Evolutionary conservation across 202 grass and related monocot genomes (phyloP), one percentile per base, ranked within the genome.

Genomic region (Zizania palustris): DNA sequence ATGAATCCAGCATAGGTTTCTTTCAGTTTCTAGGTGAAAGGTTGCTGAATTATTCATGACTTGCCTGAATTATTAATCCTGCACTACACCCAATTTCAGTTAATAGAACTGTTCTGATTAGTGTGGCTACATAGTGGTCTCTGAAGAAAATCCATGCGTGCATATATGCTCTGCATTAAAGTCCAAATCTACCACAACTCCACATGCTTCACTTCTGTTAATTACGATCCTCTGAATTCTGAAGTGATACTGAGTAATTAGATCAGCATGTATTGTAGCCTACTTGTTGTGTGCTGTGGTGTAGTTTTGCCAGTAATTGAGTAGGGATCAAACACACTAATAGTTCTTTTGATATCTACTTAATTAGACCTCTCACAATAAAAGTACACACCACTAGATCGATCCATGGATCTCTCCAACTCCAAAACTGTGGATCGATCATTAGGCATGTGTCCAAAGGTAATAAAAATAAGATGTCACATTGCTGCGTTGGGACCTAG

Each of bases 251-350:
- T n/a, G 28, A 28, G 2, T 28, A 28, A 28, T 28, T 28, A 28
- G 28, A 28, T 28, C 28, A 28, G 28, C 39, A 59, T 45, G 51
- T 11, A 46, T 57, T 72, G 46, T 15, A 63, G 76, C 45, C 76
- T 61, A 74, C 37, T 38, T 56, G 65, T 69, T 64, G 78, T 71
- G 65, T 58, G 65, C 42, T 58, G 57, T 2, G 66, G 11, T 49
- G 84, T 64, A 76, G 65, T 35, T 35, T 86, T 70, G 78, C 65
- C 34, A 34, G 84, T 72, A 75, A 56, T 57, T 54, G 51, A 20
- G 51, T 20, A 20, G 51, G 51, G 51, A 7, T 55, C 51, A 55
- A 63, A 69, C 45, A 63, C 7, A 1, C 64, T 76, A 69, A 85
- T 68, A 20, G 74, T 60, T 73, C 19, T 13, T 67, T 73, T 45